Evolutionary conservation across 163 green algal species (phyloP).

Genomic region (Scenedesmus sp.): DNA sequence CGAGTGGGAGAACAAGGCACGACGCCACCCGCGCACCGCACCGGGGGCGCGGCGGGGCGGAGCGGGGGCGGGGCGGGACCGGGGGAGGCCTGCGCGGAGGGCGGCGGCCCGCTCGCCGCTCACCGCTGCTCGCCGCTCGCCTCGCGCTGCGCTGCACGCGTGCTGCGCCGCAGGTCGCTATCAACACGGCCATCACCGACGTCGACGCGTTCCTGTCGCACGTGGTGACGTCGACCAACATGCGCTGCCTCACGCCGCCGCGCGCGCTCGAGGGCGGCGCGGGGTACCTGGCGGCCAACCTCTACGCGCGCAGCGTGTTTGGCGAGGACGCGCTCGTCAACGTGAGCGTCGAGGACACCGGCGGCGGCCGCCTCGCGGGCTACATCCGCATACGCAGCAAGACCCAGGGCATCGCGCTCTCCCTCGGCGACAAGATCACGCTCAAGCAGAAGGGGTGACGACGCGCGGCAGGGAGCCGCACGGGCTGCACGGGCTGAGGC

Average conservation of each 20-base stretch:
- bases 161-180: constrained; percentile 54
- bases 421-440: constrained; percentile 97
- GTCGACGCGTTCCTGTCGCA: constrained; percentile 93
- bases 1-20: constrained; percentile 99
- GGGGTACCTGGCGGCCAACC: constrained; percentile 97
- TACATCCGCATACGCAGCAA: constrained; percentile 99
- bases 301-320: constrained; percentile 99
- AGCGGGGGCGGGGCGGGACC: background rate
- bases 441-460: constrained; percentile 86
- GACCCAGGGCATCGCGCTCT: constrained; percentile 96
- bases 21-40: too few species aligned
- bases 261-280: constrained; percentile 88
- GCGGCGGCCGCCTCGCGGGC: constrained; percentile 88
- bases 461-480: too few species aligned
- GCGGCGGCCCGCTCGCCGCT: too few species aligned
- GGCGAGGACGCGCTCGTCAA: constrained; percentile 99
- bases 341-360: constrained; percentile 92
- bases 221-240: constrained; percentile 97
- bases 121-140: too few species aligned
- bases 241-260: constrained; percentile 94
- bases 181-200: constrained; percentile 95
- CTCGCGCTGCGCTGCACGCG: background rate
- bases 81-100: background rate
- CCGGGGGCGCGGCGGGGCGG: constrained; percentile 52
- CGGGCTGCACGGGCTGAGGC: too few species aligned